Evolutionary conservation across 768 basidiomycete species (phyloP).

Genomic region (Boletus tylopilopsis): DNA sequence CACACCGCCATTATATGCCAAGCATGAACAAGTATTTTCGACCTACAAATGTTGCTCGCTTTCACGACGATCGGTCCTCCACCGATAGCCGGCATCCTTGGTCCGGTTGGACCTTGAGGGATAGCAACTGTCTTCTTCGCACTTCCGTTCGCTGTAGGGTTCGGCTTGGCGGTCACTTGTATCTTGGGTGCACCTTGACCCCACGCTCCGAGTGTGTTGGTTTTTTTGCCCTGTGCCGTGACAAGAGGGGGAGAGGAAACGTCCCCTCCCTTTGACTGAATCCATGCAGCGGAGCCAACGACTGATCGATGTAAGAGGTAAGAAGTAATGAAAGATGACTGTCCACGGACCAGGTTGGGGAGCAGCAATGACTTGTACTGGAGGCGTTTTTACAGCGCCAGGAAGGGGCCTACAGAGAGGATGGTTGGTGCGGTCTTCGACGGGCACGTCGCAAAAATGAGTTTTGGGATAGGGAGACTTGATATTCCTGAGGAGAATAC

Average conservation of each 20-base stretch:
- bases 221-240: not conserved
- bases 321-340: conserved; percentile 1
- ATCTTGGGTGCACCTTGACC: conserved; percentile 15
- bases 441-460: conserved; percentile 36
- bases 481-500: conserved; percentile 23
- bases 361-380: conserved; percentile 20
- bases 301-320: conserved; percentile 13
- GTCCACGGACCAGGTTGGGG: conserved; percentile 31
- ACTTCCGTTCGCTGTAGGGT: conserved; percentile 22
- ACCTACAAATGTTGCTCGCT: conserved; percentile 28
- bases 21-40: not conserved
- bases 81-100: conserved; percentile 24
- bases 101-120: conserved; percentile 3
- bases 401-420: conserved; percentile 45
- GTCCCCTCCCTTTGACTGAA: conserved; percentile 12
- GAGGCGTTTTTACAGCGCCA: conserved; percentile 23
- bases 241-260: not conserved
- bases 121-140: conserved; percentile 9
- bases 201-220: conserved; percentile 12
- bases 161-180: conserved; percentile 4
- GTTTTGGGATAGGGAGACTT: conserved; percentile 40
- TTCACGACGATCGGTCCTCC: conserved; percentile 27
- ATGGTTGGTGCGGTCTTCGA: conserved; percentile 36
- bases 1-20: not conserved
- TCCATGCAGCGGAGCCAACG: conserved; percentile 29